These are phyloP conservation scores for Sarcomyxa edulis DNA, from an alignment of 768 basidiomycete genomes.

Conservation along the genomic window DNA sequence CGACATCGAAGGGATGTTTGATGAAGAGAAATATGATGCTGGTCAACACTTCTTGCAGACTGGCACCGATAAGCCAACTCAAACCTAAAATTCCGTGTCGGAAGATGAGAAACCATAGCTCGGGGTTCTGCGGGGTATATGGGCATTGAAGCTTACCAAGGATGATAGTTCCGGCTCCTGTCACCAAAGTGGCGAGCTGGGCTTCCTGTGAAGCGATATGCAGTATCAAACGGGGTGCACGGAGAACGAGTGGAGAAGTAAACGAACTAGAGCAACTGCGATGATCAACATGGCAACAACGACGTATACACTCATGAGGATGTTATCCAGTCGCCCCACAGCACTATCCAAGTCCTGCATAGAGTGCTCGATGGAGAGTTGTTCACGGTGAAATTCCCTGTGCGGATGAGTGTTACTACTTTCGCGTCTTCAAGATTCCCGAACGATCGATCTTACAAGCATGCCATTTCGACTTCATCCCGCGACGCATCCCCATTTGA, in stretches of 20 bases:
- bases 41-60: slow-evolving; percentile 73
- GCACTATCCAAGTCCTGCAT: slow-evolving; percentile 91
- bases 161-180: slow-evolving; percentile 62
- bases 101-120: background rate
- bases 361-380: slow-evolving; percentile 75
- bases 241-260: slow-evolving; percentile 7
- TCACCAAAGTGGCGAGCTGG: slow-evolving; percentile 67
- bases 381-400: slow-evolving; percentile 82
- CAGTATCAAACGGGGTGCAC: slow-evolving; percentile 5
- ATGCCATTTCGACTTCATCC: slow-evolving; percentile 73
- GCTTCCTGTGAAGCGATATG: slow-evolving; percentile 51
- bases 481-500: slow-evolving; percentile 65
- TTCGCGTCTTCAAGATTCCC: background rate
- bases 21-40: slow-evolving; percentile 91
- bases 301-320: slow-evolving; percentile 76
- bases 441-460: slow-evolving; percentile 39
- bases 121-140: background rate
- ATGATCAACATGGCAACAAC: slow-evolving; percentile 73
- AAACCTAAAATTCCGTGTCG: too few species aligned
- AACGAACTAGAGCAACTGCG: slow-evolving; percentile 69
- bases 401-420: too few species aligned
- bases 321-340: slow-evolving; percentile 80
- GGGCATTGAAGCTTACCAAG: slow-evolving; percentile 30
- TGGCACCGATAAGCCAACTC: slow-evolving; percentile 83
- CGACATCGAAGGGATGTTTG: slow-evolving; percentile 81